Percentiles rank a stretch among this genome's conserved stretches.
These are phyloP conservation scores for Rhodamnia rubescens DNA, from an alignment of 345 rosid species.

Conservation along the genomic window DNA sequence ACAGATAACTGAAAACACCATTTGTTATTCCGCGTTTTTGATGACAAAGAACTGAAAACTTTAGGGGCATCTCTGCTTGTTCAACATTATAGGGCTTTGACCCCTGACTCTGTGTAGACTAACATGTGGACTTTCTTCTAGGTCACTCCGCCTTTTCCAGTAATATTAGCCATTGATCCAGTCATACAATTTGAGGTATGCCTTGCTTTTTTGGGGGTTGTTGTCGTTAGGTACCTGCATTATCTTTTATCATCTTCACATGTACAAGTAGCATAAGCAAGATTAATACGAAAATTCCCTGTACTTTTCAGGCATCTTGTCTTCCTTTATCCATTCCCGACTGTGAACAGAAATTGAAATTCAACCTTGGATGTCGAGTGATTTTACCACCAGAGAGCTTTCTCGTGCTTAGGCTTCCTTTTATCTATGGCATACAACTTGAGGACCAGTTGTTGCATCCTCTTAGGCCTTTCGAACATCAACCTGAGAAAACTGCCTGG, in stretches of 20 bases:
- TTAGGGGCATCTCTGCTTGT: background rate
- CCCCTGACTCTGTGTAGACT: background rate
- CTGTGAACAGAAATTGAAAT: slow-evolving; percentile 43
- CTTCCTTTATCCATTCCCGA: slow-evolving; percentile 37
- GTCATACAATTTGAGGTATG: slow-evolving; percentile 66
- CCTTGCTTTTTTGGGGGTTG: slow-evolving; percentile 2
- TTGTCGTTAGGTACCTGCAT: background rate
- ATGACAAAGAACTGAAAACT: background rate
- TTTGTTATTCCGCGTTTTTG: background rate
- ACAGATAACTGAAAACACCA: background rate
- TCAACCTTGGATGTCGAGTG: slow-evolving; percentile 54
- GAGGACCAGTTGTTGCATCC: slow-evolving; percentile 43
- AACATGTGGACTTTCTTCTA: slow-evolving; percentile 20
- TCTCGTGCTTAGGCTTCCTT: slow-evolving; percentile 61
- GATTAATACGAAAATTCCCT: background rate
- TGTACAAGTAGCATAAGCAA: background rate
- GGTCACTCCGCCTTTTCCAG: slow-evolving; percentile 78
- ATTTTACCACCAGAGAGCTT: slow-evolving; percentile 82
- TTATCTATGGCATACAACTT: slow-evolving; percentile 59
- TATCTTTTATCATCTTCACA: background rate
- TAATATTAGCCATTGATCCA: slow-evolving; percentile 53
- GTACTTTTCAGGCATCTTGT: slow-evolving; percentile 46
- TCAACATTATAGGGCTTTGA: background rate
- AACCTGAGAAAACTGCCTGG: slow-evolving; percentile 78
- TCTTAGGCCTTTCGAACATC: slow-evolving; percentile 46